Base-by-base conservation (phyloP, 1,139 yeast species). In the Lodderomyces theae region DNA sequence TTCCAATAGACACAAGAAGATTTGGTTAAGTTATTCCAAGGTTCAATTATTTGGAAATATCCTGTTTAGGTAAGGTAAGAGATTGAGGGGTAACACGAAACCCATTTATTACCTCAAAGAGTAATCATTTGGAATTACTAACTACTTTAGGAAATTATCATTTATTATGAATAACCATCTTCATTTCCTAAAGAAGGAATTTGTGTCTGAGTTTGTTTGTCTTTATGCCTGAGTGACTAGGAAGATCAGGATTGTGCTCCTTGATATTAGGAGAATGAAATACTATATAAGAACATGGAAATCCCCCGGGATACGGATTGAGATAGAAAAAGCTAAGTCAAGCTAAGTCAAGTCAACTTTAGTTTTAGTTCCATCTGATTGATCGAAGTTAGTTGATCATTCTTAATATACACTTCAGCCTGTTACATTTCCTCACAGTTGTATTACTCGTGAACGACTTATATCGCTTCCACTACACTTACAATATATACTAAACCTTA, bases 391-490 rank as follows among this genome's bases (percentile, higher is more conserved):
- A n/a, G n/a, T 9, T 21, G 8, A 21, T 21, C 9, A 21, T 21
- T 21, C 23, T 21, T 9, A 21, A 21, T 21, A 21, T 9, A 21
- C 9, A 9, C 23, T 21, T 21, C 9, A 21, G 23, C 9, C 23
- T 6, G 23, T 21, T 21, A 21, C 23, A 6, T 21, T 9, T 21
- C 23, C 5, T 21, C 9, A 21, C 23, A 21, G 9, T 21, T 21
- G 9, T 21, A 21, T 21, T 21, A 21, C 8, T 21, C 5, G 23
- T 21, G 9, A 21, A 21, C 23, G 5, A 21, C 9, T 21, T 6
- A 6, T 6, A 6, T 9, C 5, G 23, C 23, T 21, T 21, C 23
- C 23, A 21, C 23, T 21, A 9, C 95, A 1, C n/a, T n/a, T n/a
- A n/a, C n/a, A n/a, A n/a, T n/a, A n/a, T n/a, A n/a, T n/a, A n/a